Percentiles rank a stretch among this genome's conserved stretches.
Evolutionary conservation across 345 rosid species (phyloP).

Genomic region (Murraya koenigii): DNA sequence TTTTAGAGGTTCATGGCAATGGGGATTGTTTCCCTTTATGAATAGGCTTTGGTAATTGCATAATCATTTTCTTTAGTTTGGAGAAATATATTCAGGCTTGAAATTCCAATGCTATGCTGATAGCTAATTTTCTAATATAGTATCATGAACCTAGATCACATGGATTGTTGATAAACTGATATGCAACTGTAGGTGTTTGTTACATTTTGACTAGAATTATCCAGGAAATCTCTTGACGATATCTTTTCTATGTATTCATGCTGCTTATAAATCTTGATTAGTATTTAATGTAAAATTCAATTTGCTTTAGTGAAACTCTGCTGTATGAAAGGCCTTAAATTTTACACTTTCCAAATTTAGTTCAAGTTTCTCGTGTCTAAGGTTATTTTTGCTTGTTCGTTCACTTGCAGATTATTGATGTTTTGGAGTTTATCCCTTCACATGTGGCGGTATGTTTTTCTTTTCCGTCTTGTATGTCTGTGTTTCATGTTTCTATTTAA

Average conservation of each 20-base stretch:
- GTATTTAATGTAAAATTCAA: background rate
- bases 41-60: background rate
- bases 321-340: background rate
- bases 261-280: background rate
- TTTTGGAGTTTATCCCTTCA: slow-evolving; percentile 79
- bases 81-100: background rate
- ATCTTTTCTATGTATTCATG: too few relatives aligned
- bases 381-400: slow-evolving; percentile 12
- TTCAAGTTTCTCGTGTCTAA: slow-evolving; percentile 15
- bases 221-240: background rate
- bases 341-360: background rate
- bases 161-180: background rate
- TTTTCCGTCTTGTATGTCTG: background rate
- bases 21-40: background rate
- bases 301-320: background rate
- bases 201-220: background rate
- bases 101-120: background rate
- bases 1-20: background rate
- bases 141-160: background rate
- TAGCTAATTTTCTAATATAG: background rate
- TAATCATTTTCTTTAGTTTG: background rate
- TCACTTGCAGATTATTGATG: slow-evolving; percentile 77
- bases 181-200: background rate
- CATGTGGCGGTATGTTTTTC: slow-evolving; percentile 74
- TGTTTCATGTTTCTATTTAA: background rate